phyloP scores from a whole-genome alignment of 2,329 filamentous ascomycete genomes.

The Aspergillus eucalypticola region DNA sequence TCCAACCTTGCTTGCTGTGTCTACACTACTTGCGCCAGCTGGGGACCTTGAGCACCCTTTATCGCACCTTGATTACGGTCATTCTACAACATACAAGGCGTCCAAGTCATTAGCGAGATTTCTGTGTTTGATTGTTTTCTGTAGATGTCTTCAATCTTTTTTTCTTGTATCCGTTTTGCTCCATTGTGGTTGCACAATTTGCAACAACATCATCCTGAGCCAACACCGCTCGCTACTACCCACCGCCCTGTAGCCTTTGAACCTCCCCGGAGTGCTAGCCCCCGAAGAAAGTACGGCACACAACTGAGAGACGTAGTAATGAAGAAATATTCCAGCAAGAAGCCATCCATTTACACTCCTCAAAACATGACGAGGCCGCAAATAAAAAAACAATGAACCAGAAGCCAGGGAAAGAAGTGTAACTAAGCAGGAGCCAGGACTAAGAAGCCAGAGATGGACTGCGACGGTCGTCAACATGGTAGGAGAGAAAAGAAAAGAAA shows the following conservation, averaged over 20 bases:
- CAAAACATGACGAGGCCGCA: not conserved
- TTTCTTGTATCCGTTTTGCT: not conserved
- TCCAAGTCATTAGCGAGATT: not conserved
- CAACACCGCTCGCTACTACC: not conserved
- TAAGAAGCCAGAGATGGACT: not conserved
- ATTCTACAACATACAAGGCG: too few relatives aligned
- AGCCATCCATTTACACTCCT: slow-evolving; percentile 8
- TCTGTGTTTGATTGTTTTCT: not conserved
- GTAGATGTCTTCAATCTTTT: too few relatives aligned
- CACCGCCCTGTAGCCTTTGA: not conserved
- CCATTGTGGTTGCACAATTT: too few relatives aligned
- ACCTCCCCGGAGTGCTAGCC: not conserved
- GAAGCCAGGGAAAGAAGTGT: not conserved
- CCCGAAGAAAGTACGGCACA: not conserved
- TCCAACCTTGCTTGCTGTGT: too few relatives aligned
- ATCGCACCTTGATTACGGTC: not conserved
- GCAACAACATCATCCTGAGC: not conserved
- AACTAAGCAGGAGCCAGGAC: not conserved
- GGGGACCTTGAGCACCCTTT: too few relatives aligned
- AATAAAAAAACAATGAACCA: not conserved
- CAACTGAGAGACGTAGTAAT: not conserved
- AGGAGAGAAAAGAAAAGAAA: not conserved
- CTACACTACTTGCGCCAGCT: too few relatives aligned
- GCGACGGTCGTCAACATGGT: slow-evolving; percentile 8
- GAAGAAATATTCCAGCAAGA: not conserved